Evolutionary conservation across 106 monocot genomes (phyloP).

Genomic region (Gastrodia elata): DNA sequence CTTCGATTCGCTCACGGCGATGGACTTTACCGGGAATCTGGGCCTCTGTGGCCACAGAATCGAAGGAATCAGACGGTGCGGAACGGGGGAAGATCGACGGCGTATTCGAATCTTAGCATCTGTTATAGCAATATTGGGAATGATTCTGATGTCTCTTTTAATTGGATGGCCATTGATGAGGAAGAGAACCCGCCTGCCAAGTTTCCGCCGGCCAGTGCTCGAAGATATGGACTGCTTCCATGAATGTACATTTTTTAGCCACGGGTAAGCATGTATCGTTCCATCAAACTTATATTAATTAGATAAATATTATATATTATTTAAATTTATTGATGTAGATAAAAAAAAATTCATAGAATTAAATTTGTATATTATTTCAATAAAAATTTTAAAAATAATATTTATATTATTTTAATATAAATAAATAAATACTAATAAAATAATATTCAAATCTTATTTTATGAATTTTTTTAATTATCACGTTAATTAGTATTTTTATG

Average conservation of each 20-base stretch:
- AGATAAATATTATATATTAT: too few species aligned
- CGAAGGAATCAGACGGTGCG: slow-evolving; percentile 23
- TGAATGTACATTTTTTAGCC: neutral
- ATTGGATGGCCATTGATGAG: neutral
- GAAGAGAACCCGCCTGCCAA: neutral
- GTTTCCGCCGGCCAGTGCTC: neutral
- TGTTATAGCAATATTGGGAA: neutral
- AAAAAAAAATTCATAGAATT: too few species aligned
- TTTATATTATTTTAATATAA: too few species aligned
- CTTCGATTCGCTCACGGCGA: slow-evolving; percentile 20
- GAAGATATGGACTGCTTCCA: neutral
- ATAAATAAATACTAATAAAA: too few species aligned
- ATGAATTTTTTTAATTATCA: too few species aligned
- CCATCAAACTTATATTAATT: too few species aligned
- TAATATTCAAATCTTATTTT: too few species aligned
- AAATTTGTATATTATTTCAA: too few species aligned
- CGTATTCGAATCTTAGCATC: neutral
- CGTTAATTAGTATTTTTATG: too few species aligned
- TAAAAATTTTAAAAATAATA: too few species aligned
- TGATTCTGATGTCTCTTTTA: neutral
- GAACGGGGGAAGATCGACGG: neutral
- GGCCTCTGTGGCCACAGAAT: slow-evolving; percentile 33
- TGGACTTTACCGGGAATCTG: slow-evolving; percentile 44
- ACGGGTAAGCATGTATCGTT: neutral
- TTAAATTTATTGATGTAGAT: too few species aligned